These are phyloP conservation scores for Colletotrichum liriopes DNA, from an alignment of 2,329 filamentous ascomycete genomes.

Conservation along the genomic window DNA sequence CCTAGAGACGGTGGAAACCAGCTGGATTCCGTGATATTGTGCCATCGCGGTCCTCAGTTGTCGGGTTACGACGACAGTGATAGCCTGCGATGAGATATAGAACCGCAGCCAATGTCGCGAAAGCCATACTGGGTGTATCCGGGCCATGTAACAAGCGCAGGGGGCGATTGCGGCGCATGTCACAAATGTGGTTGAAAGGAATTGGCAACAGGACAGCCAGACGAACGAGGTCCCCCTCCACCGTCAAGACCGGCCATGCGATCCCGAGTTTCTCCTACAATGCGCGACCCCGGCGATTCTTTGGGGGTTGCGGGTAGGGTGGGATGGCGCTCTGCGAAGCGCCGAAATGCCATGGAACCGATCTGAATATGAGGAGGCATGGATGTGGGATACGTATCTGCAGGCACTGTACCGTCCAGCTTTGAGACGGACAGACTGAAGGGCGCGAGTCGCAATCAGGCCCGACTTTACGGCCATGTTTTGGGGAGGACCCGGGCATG, in stretches of 20 bases:
- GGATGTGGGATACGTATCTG: conserved; percentile 17
- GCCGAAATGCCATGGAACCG: conserved; percentile 22
- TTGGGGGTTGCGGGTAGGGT: conserved; percentile 17
- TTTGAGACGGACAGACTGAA: background rate
- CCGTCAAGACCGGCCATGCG: conserved; percentile 18
- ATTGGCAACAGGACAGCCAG: background rate
- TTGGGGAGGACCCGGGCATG: conserved; percentile 17
- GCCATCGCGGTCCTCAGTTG: conserved; percentile 38
- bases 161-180: conserved; percentile 19
- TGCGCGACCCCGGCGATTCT: conserved; percentile 8
- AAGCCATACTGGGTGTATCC: background rate
- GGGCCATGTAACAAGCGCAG: background rate
- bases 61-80: conserved; percentile 4
- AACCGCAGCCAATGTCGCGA: conserved; percentile 1
- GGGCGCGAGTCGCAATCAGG: conserved; percentile 31
- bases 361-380: conserved; percentile 11
- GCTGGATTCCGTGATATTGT: conserved; percentile 8
- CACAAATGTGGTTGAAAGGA: conserved; percentile 15
- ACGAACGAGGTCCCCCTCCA: background rate
- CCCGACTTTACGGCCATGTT: conserved; percentile 18
- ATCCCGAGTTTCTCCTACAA: conserved; percentile 13
- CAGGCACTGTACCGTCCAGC: conserved; percentile 10
- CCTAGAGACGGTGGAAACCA: conserved; percentile 18
- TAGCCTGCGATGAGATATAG: conserved; percentile 6
- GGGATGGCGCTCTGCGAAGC: conserved; percentile 36